Base-by-base conservation (phyloP, 192 early-diverging fungal genomes). In the Coemansia sp. region DNA sequence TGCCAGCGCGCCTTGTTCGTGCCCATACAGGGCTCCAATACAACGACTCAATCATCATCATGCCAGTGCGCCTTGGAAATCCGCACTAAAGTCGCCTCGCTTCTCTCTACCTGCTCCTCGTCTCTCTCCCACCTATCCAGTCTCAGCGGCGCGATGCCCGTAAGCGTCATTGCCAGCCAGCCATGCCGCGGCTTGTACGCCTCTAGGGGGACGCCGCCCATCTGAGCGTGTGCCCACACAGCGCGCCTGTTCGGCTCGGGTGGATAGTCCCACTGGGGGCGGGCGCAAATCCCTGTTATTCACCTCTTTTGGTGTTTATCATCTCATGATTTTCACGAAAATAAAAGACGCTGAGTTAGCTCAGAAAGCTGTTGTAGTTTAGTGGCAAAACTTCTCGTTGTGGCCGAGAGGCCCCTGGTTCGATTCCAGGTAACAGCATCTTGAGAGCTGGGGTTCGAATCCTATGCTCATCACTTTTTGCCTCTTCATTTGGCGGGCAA, bases 401-500 rank as follows among this genome's bases (percentile, higher is more conserved):
- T 76, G 74, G 74, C 74, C 74, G 74, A 67, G 74, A 51, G 29
- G 45, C 67, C 69, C 74, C 74, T 67, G 74, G 74, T 71, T 77
- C 74, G 74, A 77, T 71, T 77, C 74, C 74, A 67, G 74, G 74
- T 43, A 57, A 64, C 49, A 67, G 74, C 74, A 77, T n/a, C n/a
- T n/a, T n/a, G n/a, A n/a, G n/a, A n/a, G n/a, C 8, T 2, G 9
- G 2, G 39, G 39, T 9, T 2, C 7, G 2, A 40, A 5, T 14
- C 7, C 39, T 1, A 40, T n/a, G 10, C 2, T 14, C 8, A 14
- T 40, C 39, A 2, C 19, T 39, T 43, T 62, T 60, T 10, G 24
- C 12, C 37, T 59, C 53, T 22, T 2, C 19, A n/a, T n/a, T n/a
- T n/a, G n/a, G n/a, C n/a, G n/a, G n/a, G n/a, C n/a, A n/a, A n/a